Evolutionary conservation across 345 rosid genomes (phyloP), one percentile per base, ranked within the genome.

Genomic region (Boechera retrofracta): DNA sequence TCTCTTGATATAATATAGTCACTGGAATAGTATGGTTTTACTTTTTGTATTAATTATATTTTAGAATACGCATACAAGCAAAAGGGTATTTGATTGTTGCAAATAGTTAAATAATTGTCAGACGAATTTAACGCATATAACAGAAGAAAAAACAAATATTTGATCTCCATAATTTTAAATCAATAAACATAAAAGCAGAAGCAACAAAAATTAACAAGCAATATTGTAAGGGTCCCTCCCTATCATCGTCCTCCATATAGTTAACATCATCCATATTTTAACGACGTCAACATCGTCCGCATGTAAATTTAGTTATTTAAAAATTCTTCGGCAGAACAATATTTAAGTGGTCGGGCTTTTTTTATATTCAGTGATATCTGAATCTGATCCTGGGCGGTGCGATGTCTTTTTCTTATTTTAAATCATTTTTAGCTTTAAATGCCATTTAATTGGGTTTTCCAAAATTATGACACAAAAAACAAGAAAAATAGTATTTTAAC

Each of bases 381-480:
- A 31, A 62, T 76, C 75, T 41, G 57, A 69, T 26, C 64, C 39
- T 69, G 70, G 75, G 35, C 75, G 71, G 80, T 76, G 64, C 74
- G 18, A 49, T 31, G 53, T 76, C 63, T 68, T 69, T 69, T 49
- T 76, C 47, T 29, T 28, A 58, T 13, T 39, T 48, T 10, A 18
- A 2, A 63, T 29, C 15, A 10, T 7, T 31, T n/a, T 6, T 32
- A 10, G 58, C 18, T 6, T 16, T 42, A 26, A 39, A 28, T 42
- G 35, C n/a, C 2, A 13, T 36, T 41, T 41, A 41, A 42, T 7
- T 61, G 16, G 16, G 3, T 61, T 61, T n/a, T 61, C 51, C n/a
- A 15, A 45, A 15, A 15, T 18, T 10, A 26, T 26, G 28, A 26
- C 2, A 26, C 28, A 26, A 26, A 26, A n/a, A 26, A 1, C 2